A percentile compares a stretch with the other conserved stretches of the same genome.
phyloP scores from a whole-genome alignment of 2,329 filamentous ascomycete genomes.

The Seiridium unicorne region DNA sequence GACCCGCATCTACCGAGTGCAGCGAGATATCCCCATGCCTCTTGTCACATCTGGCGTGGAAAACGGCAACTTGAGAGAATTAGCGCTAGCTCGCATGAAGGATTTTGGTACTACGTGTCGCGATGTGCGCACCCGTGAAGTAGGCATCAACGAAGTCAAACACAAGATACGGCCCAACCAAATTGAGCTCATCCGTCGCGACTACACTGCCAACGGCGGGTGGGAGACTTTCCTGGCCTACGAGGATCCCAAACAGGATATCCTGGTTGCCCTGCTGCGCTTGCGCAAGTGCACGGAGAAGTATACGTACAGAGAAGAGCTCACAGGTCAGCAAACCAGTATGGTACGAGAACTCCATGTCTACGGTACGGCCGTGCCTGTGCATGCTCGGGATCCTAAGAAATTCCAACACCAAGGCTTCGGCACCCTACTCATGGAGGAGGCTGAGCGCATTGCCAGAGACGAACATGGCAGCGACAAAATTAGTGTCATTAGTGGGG shows the following conservation, averaged over 20 bases:
- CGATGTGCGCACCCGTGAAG: slow-evolving; percentile 92
- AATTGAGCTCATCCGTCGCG: slow-evolving; percentile 88
- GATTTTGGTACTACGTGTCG: slow-evolving; percentile 97
- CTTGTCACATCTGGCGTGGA: slow-evolving; percentile 98
- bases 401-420: slow-evolving; percentile 99
- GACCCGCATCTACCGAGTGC: slow-evolving; percentile 98
- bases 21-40: slow-evolving; percentile 99
- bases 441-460: slow-evolving; percentile 90
- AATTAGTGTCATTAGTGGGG: slow-evolving; percentile 96
- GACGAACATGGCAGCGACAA: slow-evolving; percentile 93
- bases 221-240: slow-evolving; percentile 99
- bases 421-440: slow-evolving; percentile 94
- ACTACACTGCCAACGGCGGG: slow-evolving; percentile 92
- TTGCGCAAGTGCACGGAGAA: slow-evolving; percentile 87
- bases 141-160: slow-evolving; percentile 98
- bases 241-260: slow-evolving; percentile 97
- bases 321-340: slow-evolving; percentile 83
- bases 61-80: slow-evolving; percentile 91
- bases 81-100: slow-evolving; percentile 96
- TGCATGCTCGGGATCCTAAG: slow-evolving; percentile 89
- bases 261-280: slow-evolving; percentile 85
- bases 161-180: slow-evolving; percentile 97
- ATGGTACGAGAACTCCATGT: slow-evolving; percentile 94
- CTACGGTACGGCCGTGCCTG: slow-evolving; percentile 94
- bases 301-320: slow-evolving; percentile 88